Evolutionary conservation across 768 basidiomycete species (phyloP).

Genomic region (Daedaleopsis nitida): DNA sequence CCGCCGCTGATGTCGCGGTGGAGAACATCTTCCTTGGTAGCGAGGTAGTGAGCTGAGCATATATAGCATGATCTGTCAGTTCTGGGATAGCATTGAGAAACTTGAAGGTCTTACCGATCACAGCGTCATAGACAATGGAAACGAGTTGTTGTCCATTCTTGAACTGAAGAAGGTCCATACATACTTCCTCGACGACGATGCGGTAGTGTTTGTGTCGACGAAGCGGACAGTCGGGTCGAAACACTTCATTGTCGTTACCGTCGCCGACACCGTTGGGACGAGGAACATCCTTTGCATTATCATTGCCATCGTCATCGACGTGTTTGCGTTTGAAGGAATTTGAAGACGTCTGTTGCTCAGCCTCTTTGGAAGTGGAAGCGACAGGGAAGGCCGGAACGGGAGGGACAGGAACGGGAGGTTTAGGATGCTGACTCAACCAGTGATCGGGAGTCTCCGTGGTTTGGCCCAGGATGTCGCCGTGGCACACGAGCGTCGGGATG

Average conservation of each 20-base stretch:
- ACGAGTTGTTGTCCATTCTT: not conserved
- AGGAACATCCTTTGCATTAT: too few relatives aligned
- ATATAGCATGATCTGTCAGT: too few relatives aligned
- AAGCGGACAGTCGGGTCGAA: not conserved
- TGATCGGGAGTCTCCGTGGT: not conserved
- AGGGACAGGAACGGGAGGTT: not conserved
- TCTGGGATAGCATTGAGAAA: too few relatives aligned
- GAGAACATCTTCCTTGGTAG: not conserved
- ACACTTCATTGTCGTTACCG: too few relatives aligned
- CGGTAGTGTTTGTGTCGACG: slow-evolving; percentile 2
- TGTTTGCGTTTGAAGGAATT: too few relatives aligned
- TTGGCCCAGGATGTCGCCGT: not conserved
- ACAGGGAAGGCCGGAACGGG: too few relatives aligned
- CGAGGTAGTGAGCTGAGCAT: not conserved
- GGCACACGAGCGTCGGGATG: slow-evolving; percentile 3
- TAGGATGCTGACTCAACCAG: not conserved
- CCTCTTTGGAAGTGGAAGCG: too few relatives aligned
- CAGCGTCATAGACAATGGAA: too few relatives aligned
- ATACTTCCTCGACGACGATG: not conserved
- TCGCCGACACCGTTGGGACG: too few relatives aligned
- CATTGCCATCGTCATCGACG: too few relatives aligned
- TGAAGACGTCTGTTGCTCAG: not conserved
- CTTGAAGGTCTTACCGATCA: not conserved
- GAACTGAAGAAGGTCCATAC: not conserved
- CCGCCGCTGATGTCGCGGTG: slow-evolving; percentile 6